These are phyloP conservation scores for Castanea mollissima DNA, from an alignment of 306 rosid genomes.

Conservation along the genomic window DNA sequence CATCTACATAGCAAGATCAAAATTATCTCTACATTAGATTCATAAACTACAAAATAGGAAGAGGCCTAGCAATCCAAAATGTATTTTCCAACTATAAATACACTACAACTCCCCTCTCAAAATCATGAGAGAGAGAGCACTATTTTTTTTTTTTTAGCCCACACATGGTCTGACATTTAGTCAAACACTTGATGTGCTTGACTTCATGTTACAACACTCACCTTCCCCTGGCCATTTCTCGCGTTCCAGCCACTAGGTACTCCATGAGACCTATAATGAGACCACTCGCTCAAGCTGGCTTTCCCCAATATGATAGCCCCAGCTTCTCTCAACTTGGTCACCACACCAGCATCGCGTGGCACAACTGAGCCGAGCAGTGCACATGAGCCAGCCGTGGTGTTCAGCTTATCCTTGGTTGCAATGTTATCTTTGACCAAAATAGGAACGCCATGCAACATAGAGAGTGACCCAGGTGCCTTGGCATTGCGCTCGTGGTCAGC, in stretches of 20 bases:
- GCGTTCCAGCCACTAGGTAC: conserved; percentile 45
- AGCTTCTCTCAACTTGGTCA: conserved; percentile 38
- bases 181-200: no score
- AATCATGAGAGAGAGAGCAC: no score
- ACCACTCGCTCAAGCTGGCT: conserved; percentile 57
- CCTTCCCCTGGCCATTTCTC: conserved; percentile 59
- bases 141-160: no score
- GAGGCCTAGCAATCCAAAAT: no score
- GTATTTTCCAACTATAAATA: no score
- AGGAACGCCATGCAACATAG: conserved; percentile 54
- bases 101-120: no score
- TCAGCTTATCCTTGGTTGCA: not conserved
- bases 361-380: no score
- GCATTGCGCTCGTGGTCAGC: conserved; percentile 43
- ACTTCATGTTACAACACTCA: not conserved
- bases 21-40: no score
- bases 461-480: not conserved
- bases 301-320: conserved; percentile 61
- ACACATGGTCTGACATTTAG: no score
- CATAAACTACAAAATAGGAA: no score
- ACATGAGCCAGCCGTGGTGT: no score
- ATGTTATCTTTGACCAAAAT: conserved; percentile 53
- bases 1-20: no score
- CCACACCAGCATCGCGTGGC: conserved; percentile 48
- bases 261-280: conserved; percentile 24